Evolutionary conservation across 2,329 filamentous ascomycete genomes (phyloP), one percentile per base, ranked within the genome.

Genomic region (Clarireedia sp.): DNA sequence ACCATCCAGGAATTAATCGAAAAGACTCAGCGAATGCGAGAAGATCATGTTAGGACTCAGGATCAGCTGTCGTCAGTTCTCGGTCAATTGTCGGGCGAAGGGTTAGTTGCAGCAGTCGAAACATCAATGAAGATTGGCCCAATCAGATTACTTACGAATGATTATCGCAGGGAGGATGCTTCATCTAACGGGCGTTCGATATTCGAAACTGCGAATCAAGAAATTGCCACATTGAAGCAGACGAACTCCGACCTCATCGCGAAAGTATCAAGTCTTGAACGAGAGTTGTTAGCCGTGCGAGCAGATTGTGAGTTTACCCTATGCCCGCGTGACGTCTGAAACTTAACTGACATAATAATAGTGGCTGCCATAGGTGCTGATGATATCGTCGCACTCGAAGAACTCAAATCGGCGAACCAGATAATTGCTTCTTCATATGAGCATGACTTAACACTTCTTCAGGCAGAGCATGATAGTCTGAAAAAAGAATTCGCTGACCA

Each of bases 351-450:
- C 48, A 16, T 26, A n/a, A 47, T 16, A 19, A 57, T 68, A 76
- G 73, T 85, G 51, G 75, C 73, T 45, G 78, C 77, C 26, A 71
- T 82, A 26, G 75, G 75, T 45, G 76, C 80, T 64, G 77, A 78
- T n/a, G 75, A 76, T 36, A 64, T 76, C 12, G 74, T 78, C 23
- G 79, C 78, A 17, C 71, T 85, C 4, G 74, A 80, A 49, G 77
- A 80, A 61, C 73, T 85, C 61, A 83, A 83, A 70, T 74, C 73
- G 41, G 77, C 81, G 6, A 81, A 85, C 66, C 74, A 77, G 59
- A 72, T 83, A 59, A 76, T 85, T 57, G 78, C 79, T 16, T 71
- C 75, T 17, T 84, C 81, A 16, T 74, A 85, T 55, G 75, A 78
- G 59, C 74, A 74, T 46, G 82, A 86, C 64, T 74, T 85, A 37